A percentile compares a stretch with the other conserved stretches of the same genome.
phyloP scores from a whole-genome alignment of 2,329 filamentous ascomycete genomes.

The Trichoderma sp. region DNA sequence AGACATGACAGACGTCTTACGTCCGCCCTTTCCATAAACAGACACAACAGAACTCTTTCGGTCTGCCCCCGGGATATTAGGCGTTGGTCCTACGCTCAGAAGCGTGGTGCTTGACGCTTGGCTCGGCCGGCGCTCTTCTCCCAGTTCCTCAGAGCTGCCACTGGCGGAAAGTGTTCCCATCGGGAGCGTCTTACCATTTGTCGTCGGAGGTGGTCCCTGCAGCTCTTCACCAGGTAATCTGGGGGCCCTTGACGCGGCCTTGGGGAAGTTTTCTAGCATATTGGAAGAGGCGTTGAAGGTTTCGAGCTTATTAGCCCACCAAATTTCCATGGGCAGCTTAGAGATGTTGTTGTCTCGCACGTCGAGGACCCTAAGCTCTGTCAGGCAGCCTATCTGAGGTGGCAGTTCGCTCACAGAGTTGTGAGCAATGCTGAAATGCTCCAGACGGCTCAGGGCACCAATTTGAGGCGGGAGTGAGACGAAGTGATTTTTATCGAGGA shows the following conservation, averaged over 20 bases:
- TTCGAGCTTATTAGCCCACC: conserved; percentile 89
- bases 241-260: conserved; percentile 71
- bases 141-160: conserved; percentile 76
- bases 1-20: conserved; percentile 82
- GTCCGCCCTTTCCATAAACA: conserved; percentile 72
- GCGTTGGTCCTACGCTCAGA: conserved; percentile 74
- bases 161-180: conserved; percentile 54
- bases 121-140: conserved; percentile 73
- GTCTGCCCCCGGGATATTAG: conserved; percentile 58
- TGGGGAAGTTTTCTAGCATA: conserved; percentile 86
- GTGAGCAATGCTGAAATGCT: conserved; percentile 91
- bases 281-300: conserved; percentile 96
- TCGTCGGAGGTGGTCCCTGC: conserved; percentile 36
- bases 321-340: conserved; percentile 87
- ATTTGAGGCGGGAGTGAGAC: conserved; percentile 85
- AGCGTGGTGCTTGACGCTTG: conserved; percentile 72
- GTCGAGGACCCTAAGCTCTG: conserved; percentile 82
- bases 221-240: conserved; percentile 58
- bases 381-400: conserved; percentile 82
- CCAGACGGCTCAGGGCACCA: conserved; percentile 77
- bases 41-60: conserved; percentile 86
- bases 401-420: conserved; percentile 86
- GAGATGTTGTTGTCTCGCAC: conserved; percentile 92
- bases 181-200: conserved; percentile 44
- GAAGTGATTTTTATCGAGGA: conserved; percentile 94